Evolutionary conservation across 2,329 filamentous ascomycete genomes (phyloP).

Genomic region (Clarireedia monteithiana): DNA sequence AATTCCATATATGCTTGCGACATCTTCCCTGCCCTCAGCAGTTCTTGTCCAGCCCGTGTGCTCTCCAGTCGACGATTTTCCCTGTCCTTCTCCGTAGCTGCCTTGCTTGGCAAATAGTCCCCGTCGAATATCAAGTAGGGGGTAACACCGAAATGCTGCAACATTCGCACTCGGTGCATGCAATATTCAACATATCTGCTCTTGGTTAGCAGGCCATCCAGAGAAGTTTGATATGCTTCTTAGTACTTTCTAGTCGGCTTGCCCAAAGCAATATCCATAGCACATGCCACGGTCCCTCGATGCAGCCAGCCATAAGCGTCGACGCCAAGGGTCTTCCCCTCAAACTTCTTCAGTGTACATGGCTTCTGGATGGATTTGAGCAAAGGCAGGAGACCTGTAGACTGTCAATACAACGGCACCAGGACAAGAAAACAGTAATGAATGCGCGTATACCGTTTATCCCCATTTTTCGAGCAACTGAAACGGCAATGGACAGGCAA

Average conservation of each 20-base stretch:
- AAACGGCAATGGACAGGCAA: conserved; percentile 15
- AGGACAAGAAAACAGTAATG: conserved; percentile 10
- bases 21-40: conserved; percentile 73
- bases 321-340: conserved; percentile 83
- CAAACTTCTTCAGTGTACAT: conserved; percentile 76
- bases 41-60: conserved; percentile 65
- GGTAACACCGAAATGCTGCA: conserved; percentile 86
- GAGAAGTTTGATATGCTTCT: background rate
- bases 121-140: conserved; percentile 96
- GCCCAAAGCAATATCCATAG: conserved; percentile 80
- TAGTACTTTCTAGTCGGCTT: conserved; percentile 77
- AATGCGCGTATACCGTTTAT: conserved; percentile 12
- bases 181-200: conserved; percentile 80
- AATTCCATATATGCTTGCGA: conserved; percentile 77
- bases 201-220: conserved; percentile 2
- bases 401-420: conserved; percentile 9
- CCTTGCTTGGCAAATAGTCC: conserved; percentile 90
- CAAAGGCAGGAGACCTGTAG: conserved; percentile 71
- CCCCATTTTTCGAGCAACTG: conserved; percentile 18
- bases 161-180: conserved; percentile 87
- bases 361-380: conserved; percentile 95
- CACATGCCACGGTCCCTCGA: conserved; percentile 82
- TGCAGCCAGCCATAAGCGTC: conserved; percentile 99
- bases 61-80: conserved; percentile 69
- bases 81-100: conserved; percentile 72